Base-by-base conservation (phyloP, 2,329 filamentous ascomycete species). In the Talaromyces verruculosus region DNA sequence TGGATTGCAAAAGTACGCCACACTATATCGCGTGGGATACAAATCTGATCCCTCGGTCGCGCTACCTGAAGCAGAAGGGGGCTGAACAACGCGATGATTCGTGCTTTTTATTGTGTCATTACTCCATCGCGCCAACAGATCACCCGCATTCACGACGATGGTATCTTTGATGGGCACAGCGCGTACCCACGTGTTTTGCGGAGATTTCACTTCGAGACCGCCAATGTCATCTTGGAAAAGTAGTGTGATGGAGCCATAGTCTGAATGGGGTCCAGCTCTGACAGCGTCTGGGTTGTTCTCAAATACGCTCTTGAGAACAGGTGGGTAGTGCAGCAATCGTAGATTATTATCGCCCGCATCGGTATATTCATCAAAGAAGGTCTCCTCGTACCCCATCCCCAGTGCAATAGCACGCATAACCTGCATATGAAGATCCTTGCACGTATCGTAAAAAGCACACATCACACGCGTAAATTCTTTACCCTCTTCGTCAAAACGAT, bases 1-100 rank as follows among this genome's bases (percentile, higher is more conserved):
- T 8, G 92, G 92, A 71, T 96, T 94, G 82, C 92, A 96, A 76
- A 96, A 96, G 80, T 96, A 97, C 71, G 93, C 93, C 74, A 97
- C 89, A 72, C 90, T 94, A 74, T 97, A 97, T 45, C 91, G 84
- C 0, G 92, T 84, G 1, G 92, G 92, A 76, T 96, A 89, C 19
- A 73, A 71, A 28, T 78, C 77, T 0, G 57, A 43, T 72, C 71
- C 5, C 2, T 63, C 60, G 3, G 82, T 79, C 41, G 49, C 25
- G 7, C 79, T 80, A 2, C 80, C 81, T 3, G 83, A 84, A 13
- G 41, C 5, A 22, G 60, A 25, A 17, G 91, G 91, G 1, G 93
- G 93, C 79, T 97, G 91, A 5, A 97, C 91, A 0, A 97, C 93
- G 11, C 93, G 88, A 78, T 97, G 93, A 67, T 93, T 87, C 3